These are phyloP conservation scores for Corynascus novoguineensis DNA, from an alignment of 495 filamentous ascomycete species.

Conservation along the genomic window DNA sequence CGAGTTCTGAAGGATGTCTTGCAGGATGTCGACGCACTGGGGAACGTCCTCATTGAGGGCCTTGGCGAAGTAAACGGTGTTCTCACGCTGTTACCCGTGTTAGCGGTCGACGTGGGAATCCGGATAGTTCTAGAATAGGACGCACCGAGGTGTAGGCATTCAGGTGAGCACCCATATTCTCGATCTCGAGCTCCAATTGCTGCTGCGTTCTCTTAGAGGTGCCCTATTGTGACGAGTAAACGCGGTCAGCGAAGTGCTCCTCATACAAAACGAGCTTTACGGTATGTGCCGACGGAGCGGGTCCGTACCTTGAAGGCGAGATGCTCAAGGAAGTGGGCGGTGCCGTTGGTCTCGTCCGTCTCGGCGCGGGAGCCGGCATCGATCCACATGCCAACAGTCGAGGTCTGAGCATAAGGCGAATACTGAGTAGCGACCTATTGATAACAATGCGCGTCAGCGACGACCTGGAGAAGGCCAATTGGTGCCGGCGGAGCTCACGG, in stretches of 20 bases:
- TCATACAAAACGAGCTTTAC: conserved; percentile 4
- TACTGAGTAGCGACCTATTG: conserved; percentile 90
- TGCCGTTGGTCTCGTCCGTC: conserved; percentile 97
- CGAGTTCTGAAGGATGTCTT: conserved; percentile 98
- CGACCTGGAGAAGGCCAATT: conserved; percentile 26
- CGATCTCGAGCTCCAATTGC: conserved; percentile 97
- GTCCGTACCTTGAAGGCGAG: conserved; percentile 90
- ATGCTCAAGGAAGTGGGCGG: conserved; percentile 98
- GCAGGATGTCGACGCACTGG: conserved; percentile 91
- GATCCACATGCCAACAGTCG: conserved; percentile 98
- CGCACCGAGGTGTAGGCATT: conserved; percentile 99
- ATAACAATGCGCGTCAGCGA: conserved; percentile 36
- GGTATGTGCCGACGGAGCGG: not conserved
- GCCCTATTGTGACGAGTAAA: conserved; percentile 48
- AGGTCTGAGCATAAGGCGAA: conserved; percentile 97
- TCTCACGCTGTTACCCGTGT: conserved; percentile 66
- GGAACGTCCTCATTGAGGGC: conserved; percentile 96
- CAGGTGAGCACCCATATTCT: conserved; percentile 99
- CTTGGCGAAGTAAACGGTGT: conserved; percentile 99
- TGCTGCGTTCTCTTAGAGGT: conserved; percentile 89
- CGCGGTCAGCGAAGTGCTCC: not conserved
- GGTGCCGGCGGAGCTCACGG: conserved; percentile 54
- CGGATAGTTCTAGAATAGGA: conserved; percentile 18
- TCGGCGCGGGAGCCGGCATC: conserved; percentile 97
- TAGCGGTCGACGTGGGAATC: conserved; percentile 30